A percentile compares a stretch with the other conserved stretches of the same genome.
Conservation (phyloP, 441 rosid species). For the Breynia disticha region DNA sequence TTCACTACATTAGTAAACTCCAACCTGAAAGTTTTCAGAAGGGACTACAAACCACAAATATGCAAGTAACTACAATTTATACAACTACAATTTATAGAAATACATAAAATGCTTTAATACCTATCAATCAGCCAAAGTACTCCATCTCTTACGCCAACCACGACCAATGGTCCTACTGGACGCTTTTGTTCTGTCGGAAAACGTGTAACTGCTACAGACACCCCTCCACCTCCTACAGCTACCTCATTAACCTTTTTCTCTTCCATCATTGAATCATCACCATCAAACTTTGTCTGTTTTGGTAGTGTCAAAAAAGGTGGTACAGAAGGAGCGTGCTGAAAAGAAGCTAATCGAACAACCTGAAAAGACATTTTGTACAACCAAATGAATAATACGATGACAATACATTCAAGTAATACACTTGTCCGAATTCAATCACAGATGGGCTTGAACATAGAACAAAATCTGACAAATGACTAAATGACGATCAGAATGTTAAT, state of each 20-base stretch:
- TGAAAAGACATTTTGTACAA: conserved; percentile 20
- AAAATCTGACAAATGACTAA: too few species aligned
- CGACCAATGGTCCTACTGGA: conserved; percentile 91
- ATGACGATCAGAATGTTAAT: too few species aligned
- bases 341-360: conserved; percentile 98
- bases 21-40: too few species aligned
- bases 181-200: conserved; percentile 93
- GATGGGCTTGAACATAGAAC: background rate
- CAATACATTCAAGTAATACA: conserved; percentile 6
- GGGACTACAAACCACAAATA: too few species aligned
- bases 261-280: conserved; percentile 55
- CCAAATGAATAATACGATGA: conserved; percentile 1
- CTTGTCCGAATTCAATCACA: background rate
- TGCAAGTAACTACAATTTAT: background rate
- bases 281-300: conserved; percentile 73
- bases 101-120: conserved; percentile 28
- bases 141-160: conserved; percentile 95
- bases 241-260: conserved; percentile 78
- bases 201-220: conserved; percentile 96
- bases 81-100: conserved; percentile 2
- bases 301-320: conserved; percentile 89
- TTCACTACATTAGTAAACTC: too few species aligned
- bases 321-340: conserved; percentile 92
- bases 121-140: conserved; percentile 99
- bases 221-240: conserved; percentile 99